phyloP scores from a whole-genome alignment of 495 filamentous ascomycete species.

The Trypethelium eluteriae region DNA sequence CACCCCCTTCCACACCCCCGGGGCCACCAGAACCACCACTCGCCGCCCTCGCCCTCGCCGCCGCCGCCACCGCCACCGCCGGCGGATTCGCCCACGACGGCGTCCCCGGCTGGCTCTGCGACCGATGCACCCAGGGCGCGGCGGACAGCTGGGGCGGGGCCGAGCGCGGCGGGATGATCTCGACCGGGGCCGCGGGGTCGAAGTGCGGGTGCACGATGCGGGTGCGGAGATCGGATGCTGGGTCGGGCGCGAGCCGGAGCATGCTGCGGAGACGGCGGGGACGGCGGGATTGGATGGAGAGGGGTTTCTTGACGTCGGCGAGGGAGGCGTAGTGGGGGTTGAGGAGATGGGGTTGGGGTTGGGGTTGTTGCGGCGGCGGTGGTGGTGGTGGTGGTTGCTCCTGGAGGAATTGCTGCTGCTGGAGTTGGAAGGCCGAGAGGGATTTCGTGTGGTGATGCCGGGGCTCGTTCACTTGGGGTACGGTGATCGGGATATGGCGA shows the following conservation, averaged over 20 bases:
- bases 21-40: background rate
- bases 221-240: background rate
- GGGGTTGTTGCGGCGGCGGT: background rate
- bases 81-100: background rate
- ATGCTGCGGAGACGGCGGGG: background rate
- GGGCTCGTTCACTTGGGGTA: background rate
- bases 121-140: background rate
- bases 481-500: background rate
- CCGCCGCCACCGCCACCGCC: no score
- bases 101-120: background rate
- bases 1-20: no score
- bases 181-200: background rate
- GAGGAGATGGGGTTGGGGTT: slow-evolving; percentile 5
- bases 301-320: background rate
- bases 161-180: background rate
- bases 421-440: slow-evolving; percentile 4
- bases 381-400: background rate
- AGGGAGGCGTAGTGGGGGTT: slow-evolving; percentile 6
- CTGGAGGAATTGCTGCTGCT: background rate
- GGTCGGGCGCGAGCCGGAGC: background rate
- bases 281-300: slow-evolving; percentile 4
- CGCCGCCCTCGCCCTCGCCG: background rate
- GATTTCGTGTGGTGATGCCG: background rate
- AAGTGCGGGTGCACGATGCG: slow-evolving; percentile 12
- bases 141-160: slow-evolving; percentile 3